Conservation (phyloP, 371 early-diverging fungal species). For the Smittium culicis region DNA sequence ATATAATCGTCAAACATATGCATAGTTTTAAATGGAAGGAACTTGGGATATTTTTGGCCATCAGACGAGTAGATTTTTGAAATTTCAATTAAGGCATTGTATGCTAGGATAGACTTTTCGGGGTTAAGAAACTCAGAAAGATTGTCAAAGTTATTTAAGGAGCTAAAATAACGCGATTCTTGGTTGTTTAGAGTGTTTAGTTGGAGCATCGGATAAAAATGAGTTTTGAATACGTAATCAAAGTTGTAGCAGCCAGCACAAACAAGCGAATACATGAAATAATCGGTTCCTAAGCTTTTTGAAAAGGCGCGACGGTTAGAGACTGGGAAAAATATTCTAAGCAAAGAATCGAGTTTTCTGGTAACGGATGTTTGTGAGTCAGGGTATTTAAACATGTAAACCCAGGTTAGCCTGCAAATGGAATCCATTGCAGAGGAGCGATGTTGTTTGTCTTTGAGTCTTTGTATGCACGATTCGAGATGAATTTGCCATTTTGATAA, state of each 20-base stretch:
- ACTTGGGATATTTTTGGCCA: not conserved
- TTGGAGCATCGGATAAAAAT: slow-evolving; percentile 45
- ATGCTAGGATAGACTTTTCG: slow-evolving; percentile 4
- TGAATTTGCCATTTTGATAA: slow-evolving; percentile 56
- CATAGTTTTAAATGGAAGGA: not conserved
- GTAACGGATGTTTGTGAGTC: slow-evolving; percentile 40
- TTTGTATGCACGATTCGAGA: slow-evolving; percentile 60
- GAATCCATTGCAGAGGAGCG: slow-evolving; percentile 60
- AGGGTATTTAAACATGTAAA: slow-evolving; percentile 74
- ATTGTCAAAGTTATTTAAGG: not conserved
- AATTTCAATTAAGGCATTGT: slow-evolving; percentile 7
- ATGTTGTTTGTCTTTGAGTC: slow-evolving; percentile 65
- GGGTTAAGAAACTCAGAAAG: not conserved
- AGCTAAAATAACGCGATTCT: not conserved
- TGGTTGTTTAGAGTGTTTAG: not conserved
- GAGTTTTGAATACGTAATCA: slow-evolving; percentile 61
- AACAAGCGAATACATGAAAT: slow-evolving; percentile 65
- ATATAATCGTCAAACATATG: not conserved
- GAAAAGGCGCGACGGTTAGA: slow-evolving; percentile 52
- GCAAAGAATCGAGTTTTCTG: slow-evolving; percentile 27
- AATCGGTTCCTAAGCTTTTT: slow-evolving; percentile 51
- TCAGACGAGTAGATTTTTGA: not conserved
- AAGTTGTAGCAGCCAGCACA: slow-evolving; percentile 63
- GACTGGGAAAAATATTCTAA: slow-evolving; percentile 46
- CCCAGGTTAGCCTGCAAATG: slow-evolving; percentile 76